Evolutionary conservation across 2,329 filamentous ascomycete species (phyloP), one percentile per base, ranked within the genome.

Genomic region (Sporothrix humicola): DNA sequence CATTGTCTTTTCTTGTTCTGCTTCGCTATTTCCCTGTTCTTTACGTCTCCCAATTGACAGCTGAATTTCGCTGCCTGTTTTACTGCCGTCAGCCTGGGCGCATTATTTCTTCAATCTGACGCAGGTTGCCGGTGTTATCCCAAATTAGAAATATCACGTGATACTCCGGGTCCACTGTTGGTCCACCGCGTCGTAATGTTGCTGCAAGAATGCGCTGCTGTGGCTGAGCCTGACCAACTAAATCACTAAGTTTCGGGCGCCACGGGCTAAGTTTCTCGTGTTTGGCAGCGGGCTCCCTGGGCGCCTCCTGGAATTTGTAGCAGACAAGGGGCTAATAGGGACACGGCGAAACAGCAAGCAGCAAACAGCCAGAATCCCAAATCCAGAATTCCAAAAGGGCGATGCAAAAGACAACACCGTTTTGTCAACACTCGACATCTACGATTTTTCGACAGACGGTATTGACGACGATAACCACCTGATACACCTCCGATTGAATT

Each of bases 141-240:
- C 20, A 26, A 56, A 69, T 13, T 54, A 58, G 52, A 46, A 37
- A 23, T 3, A 71, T 50, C 73, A 74, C 70, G 73, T 74, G 73
- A 65, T 5, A 0, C 10, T 37, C 4, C 6, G 12, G 44, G 46
- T 63, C 63, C 54, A 58, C 52, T 37, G 31, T 6, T 37, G 31
- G 31, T 37, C 31, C 31, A 17, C 50, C 26, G 61, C 63, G 54
- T 69, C 31, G 12, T 68, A n/a, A 23, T 50, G 44, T 26, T 52
- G n/a, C 54, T 69, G 66, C 48, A 15, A 69, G 66, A 58, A 56
- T 50, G 58, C 56, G 52, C 71, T 68, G 52, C 71, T 68, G 74
- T 72, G 74, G 74, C 74, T 75, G 70, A 72, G 72, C 66, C 37
- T 48, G 23, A 13, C 59, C 59, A 65, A n/a, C 61, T 15, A 66